These are phyloP conservation scores for Eucalyptus curtisii DNA, from an alignment of 345 rosid genomes.

Conservation along the genomic window DNA sequence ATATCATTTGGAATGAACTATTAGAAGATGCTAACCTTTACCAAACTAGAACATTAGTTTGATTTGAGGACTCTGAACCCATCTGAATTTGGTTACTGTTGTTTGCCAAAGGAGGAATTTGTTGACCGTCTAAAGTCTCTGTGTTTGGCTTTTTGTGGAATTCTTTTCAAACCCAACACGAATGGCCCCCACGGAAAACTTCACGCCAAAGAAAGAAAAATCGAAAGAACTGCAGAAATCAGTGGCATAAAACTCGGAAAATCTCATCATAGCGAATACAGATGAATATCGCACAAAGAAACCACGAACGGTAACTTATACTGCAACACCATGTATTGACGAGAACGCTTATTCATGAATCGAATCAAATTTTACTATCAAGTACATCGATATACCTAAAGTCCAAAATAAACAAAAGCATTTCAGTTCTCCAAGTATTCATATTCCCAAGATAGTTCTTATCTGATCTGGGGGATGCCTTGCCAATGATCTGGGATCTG, in stretches of 20 bases:
- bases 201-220: background rate
- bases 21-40: background rate
- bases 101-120: background rate
- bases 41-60: background rate
- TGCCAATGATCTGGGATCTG: constrained; percentile 77
- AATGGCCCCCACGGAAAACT: background rate
- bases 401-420: background rate
- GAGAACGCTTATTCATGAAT: background rate
- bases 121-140: background rate
- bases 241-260: background rate
- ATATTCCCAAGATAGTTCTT: constrained; percentile 86
- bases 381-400: background rate
- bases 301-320: background rate
- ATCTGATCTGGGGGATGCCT: constrained; percentile 97
- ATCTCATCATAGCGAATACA: background rate
- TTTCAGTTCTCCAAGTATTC: background rate
- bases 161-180: background rate
- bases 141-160: background rate
- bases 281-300: background rate
- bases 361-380: background rate
- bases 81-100: background rate
- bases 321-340: background rate
- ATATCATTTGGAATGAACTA: background rate
- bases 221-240: background rate
- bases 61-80: background rate